Evolutionary conservation across 352 stramenopile species (phyloP).

Genomic region (Phytophthora vignae): DNA sequence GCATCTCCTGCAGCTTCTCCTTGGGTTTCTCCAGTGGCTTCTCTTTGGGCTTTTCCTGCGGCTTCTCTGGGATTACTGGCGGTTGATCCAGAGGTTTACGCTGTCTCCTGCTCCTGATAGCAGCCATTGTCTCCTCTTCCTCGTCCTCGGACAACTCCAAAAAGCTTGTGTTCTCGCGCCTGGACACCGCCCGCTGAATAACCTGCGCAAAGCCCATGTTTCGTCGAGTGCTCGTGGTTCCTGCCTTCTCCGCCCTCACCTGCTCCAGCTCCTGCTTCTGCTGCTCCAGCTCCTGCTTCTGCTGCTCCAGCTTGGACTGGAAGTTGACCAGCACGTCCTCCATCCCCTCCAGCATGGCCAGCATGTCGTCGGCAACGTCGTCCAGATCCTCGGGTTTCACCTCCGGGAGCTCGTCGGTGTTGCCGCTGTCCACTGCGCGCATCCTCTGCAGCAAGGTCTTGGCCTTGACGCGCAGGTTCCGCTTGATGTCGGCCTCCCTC

Average conservation of each 20-base stretch:
- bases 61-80: conserved; percentile 23
- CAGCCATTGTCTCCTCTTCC: conserved; percentile 37
- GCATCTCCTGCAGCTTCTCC: conserved; percentile 14
- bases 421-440: conserved; percentile 40
- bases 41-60: conserved; percentile 11
- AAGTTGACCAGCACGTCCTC: conserved; percentile 67
- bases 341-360: conserved; percentile 52
- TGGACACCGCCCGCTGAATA: conserved; percentile 36
- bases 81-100: conserved; percentile 27
- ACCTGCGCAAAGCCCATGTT: conserved; percentile 39
- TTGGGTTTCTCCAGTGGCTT: conserved; percentile 4
- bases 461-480: conserved; percentile 31
- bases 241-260: conserved; percentile 40
- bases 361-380: conserved; percentile 43
- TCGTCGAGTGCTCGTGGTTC: conserved; percentile 21
- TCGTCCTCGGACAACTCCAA: conserved; percentile 38
- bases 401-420: conserved; percentile 29
- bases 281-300: conserved; percentile 48
- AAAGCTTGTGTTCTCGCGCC: conserved; percentile 29
- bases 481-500: conserved; percentile 32
- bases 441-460: conserved; percentile 48
- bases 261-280: no score
- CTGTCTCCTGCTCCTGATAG: conserved; percentile 38
- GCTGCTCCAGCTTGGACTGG: conserved; percentile 56
- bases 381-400: conserved; percentile 31